phyloP scores from a whole-genome alignment of 805 yeast species.

The Candida chilensis region DNA sequence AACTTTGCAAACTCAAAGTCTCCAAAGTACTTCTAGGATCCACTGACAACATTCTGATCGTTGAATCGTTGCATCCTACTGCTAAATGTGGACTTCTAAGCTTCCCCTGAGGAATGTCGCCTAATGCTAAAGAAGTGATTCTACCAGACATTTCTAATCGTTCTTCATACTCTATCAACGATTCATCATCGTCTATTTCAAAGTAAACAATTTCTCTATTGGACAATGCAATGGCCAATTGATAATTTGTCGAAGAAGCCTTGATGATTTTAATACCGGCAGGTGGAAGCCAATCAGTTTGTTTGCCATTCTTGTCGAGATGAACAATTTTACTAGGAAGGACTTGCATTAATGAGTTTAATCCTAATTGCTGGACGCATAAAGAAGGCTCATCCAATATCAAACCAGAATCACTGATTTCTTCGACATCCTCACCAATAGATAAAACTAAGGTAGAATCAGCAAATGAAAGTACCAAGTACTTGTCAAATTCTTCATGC shows the following conservation, averaged over 20 bases:
- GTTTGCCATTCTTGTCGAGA: slow-evolving; percentile 15
- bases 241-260: slow-evolving; percentile 59
- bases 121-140: slow-evolving; percentile 38
- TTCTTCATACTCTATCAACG: slow-evolving; percentile 63
- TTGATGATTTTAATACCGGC: slow-evolving; percentile 54
- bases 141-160: slow-evolving; percentile 42
- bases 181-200: slow-evolving; percentile 60
- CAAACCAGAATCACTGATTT: slow-evolving; percentile 61
- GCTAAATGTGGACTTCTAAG: slow-evolving; percentile 49
- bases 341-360: slow-evolving; percentile 57
- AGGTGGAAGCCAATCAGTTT: slow-evolving; percentile 78
- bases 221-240: slow-evolving; percentile 63
- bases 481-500: slow-evolving; percentile 44
- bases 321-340: slow-evolving; percentile 65
- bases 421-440: slow-evolving; percentile 75
- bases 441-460: slow-evolving; percentile 66
- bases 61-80: slow-evolving; percentile 63
- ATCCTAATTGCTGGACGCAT: slow-evolving; percentile 61
- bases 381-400: slow-evolving; percentile 49
- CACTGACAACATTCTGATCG: slow-evolving; percentile 60
- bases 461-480: slow-evolving; percentile 54
- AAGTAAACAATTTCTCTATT: slow-evolving; percentile 75
- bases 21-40: slow-evolving; percentile 53
- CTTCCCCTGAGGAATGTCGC: slow-evolving; percentile 39
- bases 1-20: slow-evolving; percentile 51